Evolutionary conservation across 108 stramenopile species (phyloP), one percentile per base, ranked within the genome.

Genomic region (Pseudonitzschia multistriata): DNA sequence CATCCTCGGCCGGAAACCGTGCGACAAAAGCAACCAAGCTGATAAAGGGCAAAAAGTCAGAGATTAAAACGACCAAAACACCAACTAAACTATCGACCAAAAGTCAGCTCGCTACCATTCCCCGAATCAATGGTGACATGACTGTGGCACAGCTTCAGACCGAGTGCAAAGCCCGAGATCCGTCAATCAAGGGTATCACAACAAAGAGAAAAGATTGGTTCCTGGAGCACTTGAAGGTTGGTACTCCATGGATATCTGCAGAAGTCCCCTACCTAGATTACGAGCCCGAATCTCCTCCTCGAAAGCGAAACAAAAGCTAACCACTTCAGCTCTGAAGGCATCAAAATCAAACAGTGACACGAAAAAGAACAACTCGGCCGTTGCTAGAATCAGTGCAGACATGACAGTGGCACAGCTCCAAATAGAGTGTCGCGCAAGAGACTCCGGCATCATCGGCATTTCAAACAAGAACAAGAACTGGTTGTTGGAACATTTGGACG

Each of bases 181-280:
- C 57, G 15, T 36, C 54, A 8, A 48, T 57, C 29, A 70, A 17
- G 56, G 42, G 68, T 24, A 6, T 42, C 3, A 48, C 61, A 19
- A 45, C 29, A 5, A 71, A 71, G 31, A 71, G 36, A 45, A 71
- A 71, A 31, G 24, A 47, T 21, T 71, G 70, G 70, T 36, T 71
- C 5, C 59, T 71, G 45, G 70, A 52, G 5, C 61, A 71, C 24
- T 29, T 71, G 70, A 39, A 39, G 17, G 70, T 71, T 19, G 68
- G 68, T 3, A 40, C 37, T 15, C 17, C 25, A 13, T 69, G 68
- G 68, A 59, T 59, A 59, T 59, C 57, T 25, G 57, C 57, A 59
- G 57, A 33, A 45, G 1, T 17, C 42, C 15, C 3, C 42, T 6
- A 15, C 57, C 6, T 10, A 30, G 15, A 36, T 35, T 33, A 59